Evolutionary conservation across 2,329 filamentous ascomycete species (phyloP), one percentile per base, ranked within the genome.

Genomic region (Geosmithia putterillii): DNA sequence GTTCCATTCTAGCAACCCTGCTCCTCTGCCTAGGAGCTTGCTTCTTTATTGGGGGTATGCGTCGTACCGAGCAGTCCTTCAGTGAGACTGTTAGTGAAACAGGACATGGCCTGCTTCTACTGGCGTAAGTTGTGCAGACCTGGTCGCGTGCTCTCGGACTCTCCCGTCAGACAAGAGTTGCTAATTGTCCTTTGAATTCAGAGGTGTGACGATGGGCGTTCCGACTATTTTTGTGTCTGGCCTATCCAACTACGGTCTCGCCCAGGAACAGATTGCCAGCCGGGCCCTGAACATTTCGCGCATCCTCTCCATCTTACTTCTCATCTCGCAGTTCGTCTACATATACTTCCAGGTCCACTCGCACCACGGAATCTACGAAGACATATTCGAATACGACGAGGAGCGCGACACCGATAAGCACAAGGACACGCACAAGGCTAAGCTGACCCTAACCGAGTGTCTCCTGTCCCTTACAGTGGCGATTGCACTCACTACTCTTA

Each of bases 1-100:
- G 87, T 32, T 90, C 85, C 0, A 83, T 94, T 38, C 61, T 94
- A 28, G 86, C 87, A 12, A 94, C 87, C 25, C 74, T 92, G 63
- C 64, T 94, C 38, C 69, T 94, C 1, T 94, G 86, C 51, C 63
- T 94, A 21, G 87, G 87, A 0, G 55, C 81, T 42, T 92, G 86
- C 58, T 94, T 94, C 66, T 77, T 90, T 47, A 73, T 79, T 19
- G 85, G 85, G 36, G 86, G 87, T 8, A 50, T 90, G 32, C 67
- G 70, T 43, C 75, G 80, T 25, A 70, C 83, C 6, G 76, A 83
- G 50, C 76, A 87, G 51, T 69, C 67, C 15, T 92, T 94, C 56
- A 81, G 83, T 54, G 76, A 82, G 45, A 79, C 80, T 4, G 74
- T 94, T 44, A 84, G 80, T 50, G 87, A 94, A 61, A 83, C 83